Conservation (phyloP, 805 yeast genomes). For the Sungouiella blattae region DNA sequence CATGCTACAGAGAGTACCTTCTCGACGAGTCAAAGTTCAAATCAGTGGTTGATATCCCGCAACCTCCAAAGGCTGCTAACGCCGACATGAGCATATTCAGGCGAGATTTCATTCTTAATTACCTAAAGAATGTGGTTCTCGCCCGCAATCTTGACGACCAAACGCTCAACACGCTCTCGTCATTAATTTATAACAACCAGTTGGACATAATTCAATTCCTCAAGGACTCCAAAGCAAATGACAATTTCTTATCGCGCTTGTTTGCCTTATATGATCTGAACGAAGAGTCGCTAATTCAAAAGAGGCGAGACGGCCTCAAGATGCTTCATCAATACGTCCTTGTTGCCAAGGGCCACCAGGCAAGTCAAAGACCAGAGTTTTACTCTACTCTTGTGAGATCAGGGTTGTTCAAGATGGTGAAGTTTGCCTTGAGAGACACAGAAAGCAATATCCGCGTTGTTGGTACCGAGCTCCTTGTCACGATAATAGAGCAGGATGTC, state of each 20-base stretch:
- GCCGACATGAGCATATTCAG: conserved; percentile 51
- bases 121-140: conserved; percentile 80
- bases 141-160: conserved; percentile 82
- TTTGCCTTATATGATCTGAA: conserved; percentile 51
- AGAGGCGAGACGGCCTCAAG: conserved; percentile 64
- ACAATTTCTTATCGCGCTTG: conserved; percentile 50
- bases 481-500: conserved; percentile 83
- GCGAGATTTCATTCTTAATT: conserved; percentile 73
- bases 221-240: conserved; percentile 39
- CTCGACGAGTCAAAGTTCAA: conserved; percentile 58
- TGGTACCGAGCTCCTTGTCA: conserved; percentile 76
- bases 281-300: conserved; percentile 7
- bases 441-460: conserved; percentile 51
- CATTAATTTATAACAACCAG: conserved; percentile 67
- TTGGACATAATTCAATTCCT: conserved; percentile 60
- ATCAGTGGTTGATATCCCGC: conserved; percentile 60
- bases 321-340: conserved; percentile 76
- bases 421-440: conserved; percentile 63
- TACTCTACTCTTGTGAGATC: conserved; percentile 58
- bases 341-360: conserved; percentile 65
- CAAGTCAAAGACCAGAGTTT: conserved; percentile 60
- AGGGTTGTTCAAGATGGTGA: conserved; percentile 69
- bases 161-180: conserved; percentile 61
- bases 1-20: conserved; percentile 71
- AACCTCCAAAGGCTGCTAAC: conserved; percentile 34